Conservation (phyloP, 2,329 filamentous ascomycete species). For the Sporothrix euskadiensis region DNA sequence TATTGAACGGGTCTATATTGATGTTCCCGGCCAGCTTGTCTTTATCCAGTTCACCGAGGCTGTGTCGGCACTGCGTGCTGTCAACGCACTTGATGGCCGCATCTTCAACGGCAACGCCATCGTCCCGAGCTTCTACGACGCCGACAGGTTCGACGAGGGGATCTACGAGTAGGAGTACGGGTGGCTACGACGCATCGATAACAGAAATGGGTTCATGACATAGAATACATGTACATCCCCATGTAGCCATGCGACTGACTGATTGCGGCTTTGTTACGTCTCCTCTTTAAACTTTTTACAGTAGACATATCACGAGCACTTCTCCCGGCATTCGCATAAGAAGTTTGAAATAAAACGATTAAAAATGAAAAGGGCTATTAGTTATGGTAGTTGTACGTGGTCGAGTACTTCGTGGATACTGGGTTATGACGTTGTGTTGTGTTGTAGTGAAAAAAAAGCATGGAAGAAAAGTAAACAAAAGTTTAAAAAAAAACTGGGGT, state of each 20-base stretch:
- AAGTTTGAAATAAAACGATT: neutral
- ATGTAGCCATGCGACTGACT: neutral
- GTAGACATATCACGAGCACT: neutral
- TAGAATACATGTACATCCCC: neutral
- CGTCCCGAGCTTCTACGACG: conserved; percentile 76
- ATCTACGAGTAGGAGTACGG: conserved; percentile 28
- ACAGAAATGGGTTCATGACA: neutral
- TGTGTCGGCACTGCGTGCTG: conserved; percentile 80
- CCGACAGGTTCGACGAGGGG: conserved; percentile 76
- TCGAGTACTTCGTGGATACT: conserved; percentile 24
- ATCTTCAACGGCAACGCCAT: conserved; percentile 88
- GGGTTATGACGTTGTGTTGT: conserved; percentile 17
- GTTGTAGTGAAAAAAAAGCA: neutral
- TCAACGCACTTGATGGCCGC: conserved; percentile 84
- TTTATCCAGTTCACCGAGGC: conserved; percentile 92
- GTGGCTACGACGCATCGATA: neutral
- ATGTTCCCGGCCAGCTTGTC: conserved; percentile 65
- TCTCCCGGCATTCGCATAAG: neutral
- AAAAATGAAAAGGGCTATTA: conserved; percentile 32
- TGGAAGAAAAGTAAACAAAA: conserved; percentile 15
- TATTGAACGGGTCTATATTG: conserved; percentile 77
- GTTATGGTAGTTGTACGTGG: conserved; percentile 31
- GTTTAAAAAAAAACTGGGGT: conserved; percentile 17
- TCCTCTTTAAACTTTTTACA: neutral
- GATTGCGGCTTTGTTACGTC: neutral